Base-by-base conservation (phyloP, 2,329 filamentous ascomycete genomes). In the Bipolaris cookei region DNA sequence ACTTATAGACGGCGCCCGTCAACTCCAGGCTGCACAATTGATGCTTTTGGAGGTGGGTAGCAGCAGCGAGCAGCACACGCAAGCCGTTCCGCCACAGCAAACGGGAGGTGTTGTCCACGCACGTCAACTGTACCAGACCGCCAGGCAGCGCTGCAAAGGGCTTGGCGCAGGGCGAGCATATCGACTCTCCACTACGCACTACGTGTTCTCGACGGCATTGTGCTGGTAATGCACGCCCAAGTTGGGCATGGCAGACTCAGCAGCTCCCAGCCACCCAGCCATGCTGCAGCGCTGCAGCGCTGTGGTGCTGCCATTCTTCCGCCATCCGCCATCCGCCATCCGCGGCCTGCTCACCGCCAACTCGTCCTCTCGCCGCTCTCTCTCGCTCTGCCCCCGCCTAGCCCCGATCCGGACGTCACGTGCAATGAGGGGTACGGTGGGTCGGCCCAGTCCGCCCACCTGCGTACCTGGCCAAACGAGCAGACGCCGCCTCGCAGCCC, bases 51-150 rank as follows among this genome's bases (percentile, higher is more conserved):
- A 14, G 52, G 28, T 10, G 28, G 28, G 10, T 13, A 35, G 34
- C n/a, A 10, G 14, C 32, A 13, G 39, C 16, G 25, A 38, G 23
- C 38, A 62, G 67, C 44, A 43, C 69, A 70, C 72, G 73, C 73
- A 75, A 75, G 69, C 73, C 71, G 64, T 38, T 61, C 66, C 72
- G 73, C 72, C 72, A 71, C 71, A 64, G 59, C 52, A 45, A 50
- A 30, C 32, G 57, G 56, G 63, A 65, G 62, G 56, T 66, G 56
- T 63, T 52, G 60, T 65, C 56, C 54, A 51, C 56, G 52, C 64
- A 62, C 58, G 62, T 61, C 63, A 61, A 60, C 54, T 44, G 47
- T 52, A 46, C 32, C 57, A 61, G 60, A 59, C 54, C 62, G 60
- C 45, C 73, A 75, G 65, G 70, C 60, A 63, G 60, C 61, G 63